A percentile compares a stretch with the other conserved stretches of the same genome.
Conservation (phyloP, 257 asterid genomes). For the Solanum etuberosum region DNA sequence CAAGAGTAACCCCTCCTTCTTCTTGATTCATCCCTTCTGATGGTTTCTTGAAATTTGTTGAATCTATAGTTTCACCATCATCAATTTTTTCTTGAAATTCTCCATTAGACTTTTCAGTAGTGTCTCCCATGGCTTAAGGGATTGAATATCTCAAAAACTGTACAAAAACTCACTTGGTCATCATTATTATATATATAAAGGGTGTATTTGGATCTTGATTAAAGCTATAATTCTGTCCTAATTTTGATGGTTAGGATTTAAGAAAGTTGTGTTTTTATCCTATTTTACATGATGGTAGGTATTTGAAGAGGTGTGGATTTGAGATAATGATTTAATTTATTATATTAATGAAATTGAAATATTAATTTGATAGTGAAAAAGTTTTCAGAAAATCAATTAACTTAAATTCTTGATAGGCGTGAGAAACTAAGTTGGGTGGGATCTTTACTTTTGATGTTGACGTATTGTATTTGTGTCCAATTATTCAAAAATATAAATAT, state of each 20-base stretch:
- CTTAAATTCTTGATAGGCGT: background rate
- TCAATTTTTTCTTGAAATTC: background rate
- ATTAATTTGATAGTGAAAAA: background rate
- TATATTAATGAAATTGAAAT: background rate
- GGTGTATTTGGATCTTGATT: background rate
- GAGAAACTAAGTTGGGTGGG: background rate
- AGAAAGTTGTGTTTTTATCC: background rate
- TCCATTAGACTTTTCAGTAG: background rate
- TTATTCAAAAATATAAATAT: too few relatives aligned
- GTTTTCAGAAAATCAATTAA: background rate
- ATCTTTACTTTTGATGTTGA: too few relatives aligned
- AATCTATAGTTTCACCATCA: background rate
- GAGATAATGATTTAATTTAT: background rate
- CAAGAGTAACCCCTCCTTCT: constrained; percentile 30
- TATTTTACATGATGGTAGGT: background rate
- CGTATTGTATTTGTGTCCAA: accelerated
- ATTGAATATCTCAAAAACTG: background rate
- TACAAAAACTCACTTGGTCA: background rate
- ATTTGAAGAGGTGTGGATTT: background rate
- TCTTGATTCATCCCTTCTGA: background rate
- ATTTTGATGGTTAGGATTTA: background rate
- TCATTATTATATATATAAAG: background rate
- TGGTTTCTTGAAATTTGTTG: background rate
- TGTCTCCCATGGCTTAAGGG: background rate
- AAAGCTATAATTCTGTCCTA: background rate